A percentile compares a stretch with the other conserved stretches of the same genome.
These are phyloP conservation scores for Laetiporus sulphureus DNA, from an alignment of 1,284 basidiomycete species.

Conservation along the genomic window DNA sequence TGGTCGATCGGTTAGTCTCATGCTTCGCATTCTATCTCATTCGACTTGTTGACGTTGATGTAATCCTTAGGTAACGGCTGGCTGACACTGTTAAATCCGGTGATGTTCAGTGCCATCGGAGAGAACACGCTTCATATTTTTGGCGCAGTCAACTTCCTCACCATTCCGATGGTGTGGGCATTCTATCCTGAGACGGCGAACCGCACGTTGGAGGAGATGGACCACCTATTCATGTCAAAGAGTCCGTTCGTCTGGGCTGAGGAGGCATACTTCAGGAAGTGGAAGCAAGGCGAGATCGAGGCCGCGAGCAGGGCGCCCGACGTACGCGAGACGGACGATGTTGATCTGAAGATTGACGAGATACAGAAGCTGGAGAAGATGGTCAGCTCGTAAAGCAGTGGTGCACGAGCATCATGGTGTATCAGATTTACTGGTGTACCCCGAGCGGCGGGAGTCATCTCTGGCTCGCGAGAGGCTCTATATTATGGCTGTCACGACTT, in stretches of 20 bases:
- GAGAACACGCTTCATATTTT: conserved; percentile 41
- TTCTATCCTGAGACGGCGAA: conserved; percentile 48
- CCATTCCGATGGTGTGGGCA: conserved; percentile 43
- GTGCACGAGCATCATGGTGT: too few relatives aligned
- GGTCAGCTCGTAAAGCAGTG: too few relatives aligned
- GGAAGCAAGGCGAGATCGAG: conserved; percentile 23
- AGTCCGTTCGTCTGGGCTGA: conserved; percentile 42
- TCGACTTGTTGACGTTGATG: too few relatives aligned
- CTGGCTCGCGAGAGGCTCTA: too few relatives aligned
- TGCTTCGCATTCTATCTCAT: too few relatives aligned
- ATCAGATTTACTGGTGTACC: too few relatives aligned
- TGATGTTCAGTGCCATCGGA: conserved; percentile 29
- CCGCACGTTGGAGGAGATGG: conserved; percentile 46
- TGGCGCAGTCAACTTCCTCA: conserved; percentile 39
- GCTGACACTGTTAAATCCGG: conserved; percentile 30
- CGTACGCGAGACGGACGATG: too few relatives aligned
- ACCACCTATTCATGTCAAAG: conserved; percentile 38
- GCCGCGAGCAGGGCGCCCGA: too few relatives aligned
- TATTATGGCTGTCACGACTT: too few relatives aligned
- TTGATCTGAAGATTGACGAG: too few relatives aligned
- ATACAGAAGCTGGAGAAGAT: too few relatives aligned
- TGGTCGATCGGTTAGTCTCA: conserved; percentile 43
- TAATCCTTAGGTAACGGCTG: conserved; percentile 23
- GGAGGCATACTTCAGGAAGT: conserved; percentile 28
- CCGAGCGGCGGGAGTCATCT: too few relatives aligned